A percentile compares a stretch with the other conserved stretches of the same genome.
phyloP scores from a whole-genome alignment of 164 flowering plant species.

The Magnolia officinalis region DNA sequence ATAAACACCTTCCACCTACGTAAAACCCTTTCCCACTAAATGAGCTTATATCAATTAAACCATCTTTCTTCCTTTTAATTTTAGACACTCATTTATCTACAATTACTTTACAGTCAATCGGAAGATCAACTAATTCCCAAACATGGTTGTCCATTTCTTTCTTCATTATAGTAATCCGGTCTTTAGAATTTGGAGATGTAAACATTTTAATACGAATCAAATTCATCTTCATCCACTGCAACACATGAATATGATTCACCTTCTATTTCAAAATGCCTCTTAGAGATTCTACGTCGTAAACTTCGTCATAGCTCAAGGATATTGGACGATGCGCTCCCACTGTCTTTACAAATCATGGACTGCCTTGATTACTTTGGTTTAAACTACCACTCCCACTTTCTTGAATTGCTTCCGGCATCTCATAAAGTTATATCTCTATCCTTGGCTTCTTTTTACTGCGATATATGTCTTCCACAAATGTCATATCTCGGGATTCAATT shows the following conservation, averaged over 20 bases:
- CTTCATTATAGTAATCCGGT: neutral
- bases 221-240: neutral
- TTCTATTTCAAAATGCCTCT: neutral
- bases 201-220: neutral
- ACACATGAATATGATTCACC: neutral
- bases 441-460: neutral
- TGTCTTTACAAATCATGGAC: neutral
- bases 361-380: neutral
- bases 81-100: neutral
- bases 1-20: neutral
- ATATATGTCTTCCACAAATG: neutral
- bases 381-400: neutral
- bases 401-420: neutral
- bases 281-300: neutral
- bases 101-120: no score
- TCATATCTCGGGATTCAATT: neutral
- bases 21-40: neutral
- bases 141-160: neutral
- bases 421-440: neutral
- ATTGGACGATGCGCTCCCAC: neutral
- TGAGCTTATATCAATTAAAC: neutral
- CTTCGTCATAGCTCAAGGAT: neutral
- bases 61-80: neutral
- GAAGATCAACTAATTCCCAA: no score
- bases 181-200: neutral